Base-by-base conservation (phyloP, 106 monocot species). In the Dioscorea zingiberensis region DNA sequence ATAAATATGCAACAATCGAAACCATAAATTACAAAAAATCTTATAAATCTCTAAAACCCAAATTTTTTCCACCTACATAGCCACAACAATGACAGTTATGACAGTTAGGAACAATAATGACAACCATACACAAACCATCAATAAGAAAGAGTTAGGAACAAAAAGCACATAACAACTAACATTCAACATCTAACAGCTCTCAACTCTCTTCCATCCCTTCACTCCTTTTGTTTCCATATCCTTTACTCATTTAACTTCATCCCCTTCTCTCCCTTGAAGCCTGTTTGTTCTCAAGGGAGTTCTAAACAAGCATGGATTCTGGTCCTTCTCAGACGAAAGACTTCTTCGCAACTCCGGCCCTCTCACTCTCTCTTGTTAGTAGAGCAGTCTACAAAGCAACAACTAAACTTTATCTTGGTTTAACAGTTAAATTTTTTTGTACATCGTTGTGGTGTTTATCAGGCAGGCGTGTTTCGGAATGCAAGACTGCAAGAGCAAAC, bases 301-400 rank as follows among this genome's bases (percentile, higher is more conserved):
- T 48, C 3, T 16, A 38, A 67, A 63, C 5, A 19, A 53, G 55
- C 9, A 79, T 72, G 68, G 72, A 78, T 22, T 45, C 13, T 59
- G 47, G 21, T 24, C 59, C 63, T 25, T 47, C 69, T 16, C 30
- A 8, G 2, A 68, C 70, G 38, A 80, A 77, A 62, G 76, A 80
- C 70, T 76, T 76, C 73, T 72, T 76, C 62, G 48, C 76, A 48
- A 71, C 87, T 28, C 87, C 83, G 2, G 87, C 80, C 8, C 80
- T 87, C 71, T 87, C 87, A 53, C 80, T 87, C 38, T 83, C 83
- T 11, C 87, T 87, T 5, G 87, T 87, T 57, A 80, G 77, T 28
- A 51, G 1, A 29, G 13, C 16, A 21, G 2, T 45, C 16, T 13
- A 19, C 10, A 1, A 44, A 44, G 12, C 2, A 16, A n/a, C n/a